Evolutionary conservation across 1,284 basidiomycete species (phyloP), one percentile per base, ranked within the genome.

Genomic region (Fomitopsis schrenkii): DNA sequence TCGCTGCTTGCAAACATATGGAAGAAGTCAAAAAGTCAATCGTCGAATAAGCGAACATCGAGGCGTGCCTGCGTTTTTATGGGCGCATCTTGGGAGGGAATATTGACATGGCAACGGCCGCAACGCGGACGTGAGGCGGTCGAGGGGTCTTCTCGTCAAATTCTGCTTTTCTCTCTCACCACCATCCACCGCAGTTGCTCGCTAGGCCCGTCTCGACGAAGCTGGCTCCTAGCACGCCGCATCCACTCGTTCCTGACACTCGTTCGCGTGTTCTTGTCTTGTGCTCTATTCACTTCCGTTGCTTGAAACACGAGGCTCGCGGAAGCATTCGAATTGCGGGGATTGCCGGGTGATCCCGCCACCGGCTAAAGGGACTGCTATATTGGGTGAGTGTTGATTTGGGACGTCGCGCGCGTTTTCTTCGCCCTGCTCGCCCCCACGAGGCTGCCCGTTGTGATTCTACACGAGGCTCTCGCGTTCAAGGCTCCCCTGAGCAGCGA

Each of bases 391-490:
- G 68, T 67, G 67, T 67, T 69, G 67, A 69, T 67, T 62, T 64
- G 66, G 57, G 57, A 59, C 63, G 58, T 59, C 57, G 61, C 57
- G 68, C 66, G 66, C 66, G 66, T 66, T 64, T 64, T 62, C 33
- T 59, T 60, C 58, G 55, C 62, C 58, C 64, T 68, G 67, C 64
- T 67, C 63, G 65, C 68, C 64, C 68, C 67, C 72, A 72, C 72
- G 72, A 74, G 72, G 72, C 72, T 66, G 68, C 66, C 69, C 70
- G 63, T 68, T 69, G 67, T 70, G 70, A 70, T 67, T 64, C 66
- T 60, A 63, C 69, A 74, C 72, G 72, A 72, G 72, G 72, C 71
- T 68, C 71, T 69, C 71, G 72, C 71, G 71, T 72, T 74, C 72
- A 72, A 63, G 67, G 70, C 65, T 22, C 67, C 38, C 62, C 65